These are phyloP conservation scores for Lentinus brumalis DNA, from an alignment of 768 basidiomycete genomes.

Conservation along the genomic window DNA sequence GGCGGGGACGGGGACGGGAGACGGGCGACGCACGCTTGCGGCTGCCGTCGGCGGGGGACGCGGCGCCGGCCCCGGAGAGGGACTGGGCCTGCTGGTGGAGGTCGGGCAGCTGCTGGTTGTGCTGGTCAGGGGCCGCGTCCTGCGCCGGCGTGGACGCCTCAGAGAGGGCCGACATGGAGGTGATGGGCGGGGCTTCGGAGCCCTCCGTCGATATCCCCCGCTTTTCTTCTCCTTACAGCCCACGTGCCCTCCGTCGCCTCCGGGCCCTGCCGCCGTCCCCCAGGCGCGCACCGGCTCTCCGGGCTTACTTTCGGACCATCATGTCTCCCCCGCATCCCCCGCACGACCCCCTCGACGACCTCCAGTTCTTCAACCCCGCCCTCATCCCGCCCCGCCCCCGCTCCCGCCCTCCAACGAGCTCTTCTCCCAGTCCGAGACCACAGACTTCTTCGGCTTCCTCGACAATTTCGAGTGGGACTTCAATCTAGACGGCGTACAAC, in stretches of 20 bases:
- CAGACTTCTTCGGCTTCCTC: conserved; percentile 78
- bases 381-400: conserved; percentile 58
- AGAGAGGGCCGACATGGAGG: conserved; percentile 76
- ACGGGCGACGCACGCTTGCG: conserved; percentile 60
- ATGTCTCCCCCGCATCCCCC: conserved; percentile 18
- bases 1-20: conserved; percentile 10
- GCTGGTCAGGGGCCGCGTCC: conserved; percentile 55
- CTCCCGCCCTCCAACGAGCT: conserved; percentile 75
- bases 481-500: conserved; percentile 33
- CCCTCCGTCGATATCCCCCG: conserved; percentile 10
- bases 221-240: conserved; percentile 7
- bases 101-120: conserved; percentile 34
- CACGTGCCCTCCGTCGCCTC: conserved; percentile 11
- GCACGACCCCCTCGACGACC: conserved; percentile 54
- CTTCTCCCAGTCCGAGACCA: conserved; percentile 77
- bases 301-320: conserved; percentile 5
- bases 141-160: conserved; percentile 70
- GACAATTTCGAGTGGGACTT: conserved; percentile 79
- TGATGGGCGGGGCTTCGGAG: conserved; percentile 39
- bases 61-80: conserved; percentile 24
- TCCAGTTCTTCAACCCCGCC: conserved; percentile 72
- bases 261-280: not conserved
- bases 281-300: conserved; percentile 9
- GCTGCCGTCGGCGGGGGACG: conserved; percentile 33
- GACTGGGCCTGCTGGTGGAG: conserved; percentile 40